These are phyloP conservation scores for Pelargonium cotyledonis DNA, from an alignment of 441 rosid species.

Conservation along the genomic window DNA sequence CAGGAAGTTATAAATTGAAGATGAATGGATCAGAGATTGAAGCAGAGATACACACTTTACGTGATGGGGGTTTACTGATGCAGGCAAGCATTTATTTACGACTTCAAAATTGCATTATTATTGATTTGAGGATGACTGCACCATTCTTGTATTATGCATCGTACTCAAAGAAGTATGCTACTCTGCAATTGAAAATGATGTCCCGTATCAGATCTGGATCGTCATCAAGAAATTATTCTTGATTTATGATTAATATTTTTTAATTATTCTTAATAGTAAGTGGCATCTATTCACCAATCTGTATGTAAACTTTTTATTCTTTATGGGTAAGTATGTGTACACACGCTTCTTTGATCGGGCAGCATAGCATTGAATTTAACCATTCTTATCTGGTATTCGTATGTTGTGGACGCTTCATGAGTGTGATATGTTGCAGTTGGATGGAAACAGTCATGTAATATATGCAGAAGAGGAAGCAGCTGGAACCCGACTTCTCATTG, in stretches of 20 bases:
- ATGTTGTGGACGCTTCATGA: not conserved
- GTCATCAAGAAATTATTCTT: too few relatives aligned
- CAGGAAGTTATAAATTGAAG: conserved; percentile 86
- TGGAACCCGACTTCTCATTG: conserved; percentile 98
- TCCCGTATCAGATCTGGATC: too few relatives aligned
- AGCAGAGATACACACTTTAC: conserved; percentile 95
- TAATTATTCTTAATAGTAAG: too few relatives aligned
- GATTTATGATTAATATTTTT: too few relatives aligned
- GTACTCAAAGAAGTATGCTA: not conserved
- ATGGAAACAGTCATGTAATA: conserved; percentile 98
- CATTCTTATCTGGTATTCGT: not conserved
- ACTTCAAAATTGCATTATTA: conserved; percentile 7
- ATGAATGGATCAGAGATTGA: conserved; percentile 91
- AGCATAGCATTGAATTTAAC: not conserved
- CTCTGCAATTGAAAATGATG: not conserved
- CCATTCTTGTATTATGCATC: conserved; percentile 7
- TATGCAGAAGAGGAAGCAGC: conserved; percentile 99
- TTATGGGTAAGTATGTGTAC: too few relatives aligned
- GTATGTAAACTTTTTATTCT: too few relatives aligned
- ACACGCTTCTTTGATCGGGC: too few relatives aligned
- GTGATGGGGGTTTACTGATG: conserved; percentile 98
- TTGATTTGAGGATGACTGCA: conserved; percentile 13
- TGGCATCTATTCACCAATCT: too few relatives aligned
- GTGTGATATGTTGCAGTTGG: conserved; percentile 51
- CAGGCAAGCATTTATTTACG: conserved; percentile 62